These are phyloP conservation scores for Wickerhamiella galacta DNA, from an alignment of 805 yeast species.

Conservation along the genomic window DNA sequence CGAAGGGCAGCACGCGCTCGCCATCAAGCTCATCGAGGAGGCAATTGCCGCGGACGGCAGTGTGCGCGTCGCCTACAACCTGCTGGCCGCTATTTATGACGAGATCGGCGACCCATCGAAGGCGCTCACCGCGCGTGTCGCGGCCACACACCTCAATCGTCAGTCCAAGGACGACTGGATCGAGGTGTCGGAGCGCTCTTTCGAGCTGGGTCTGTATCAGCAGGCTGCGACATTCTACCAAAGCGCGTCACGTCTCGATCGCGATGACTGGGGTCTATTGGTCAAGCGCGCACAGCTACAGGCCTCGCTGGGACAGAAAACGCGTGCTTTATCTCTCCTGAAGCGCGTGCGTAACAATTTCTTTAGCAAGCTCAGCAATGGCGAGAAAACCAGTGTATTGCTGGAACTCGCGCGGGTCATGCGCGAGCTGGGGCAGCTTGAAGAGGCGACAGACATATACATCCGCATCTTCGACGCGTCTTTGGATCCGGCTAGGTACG, in stretches of 20 bases:
- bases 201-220: constrained; percentile 44
- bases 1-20: constrained; percentile 15
- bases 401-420: constrained; percentile 13
- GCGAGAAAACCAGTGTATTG: constrained; percentile 23
- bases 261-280: constrained; percentile 67
- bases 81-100: constrained; percentile 32
- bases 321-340: constrained; percentile 16
- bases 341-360: constrained; percentile 12
- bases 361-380: constrained; percentile 26
- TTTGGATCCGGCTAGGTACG: constrained; percentile 12
- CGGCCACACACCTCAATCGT: constrained; percentile 60
- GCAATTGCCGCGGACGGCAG: constrained; percentile 18
- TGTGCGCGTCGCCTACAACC: constrained; percentile 18
- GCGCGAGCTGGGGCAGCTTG: constrained; percentile 11
- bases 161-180: constrained; percentile 67
- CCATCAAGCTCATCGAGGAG: constrained; percentile 18
- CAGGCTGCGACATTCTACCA: constrained; percentile 45
- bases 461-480: constrained; percentile 11
- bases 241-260: constrained; percentile 74
- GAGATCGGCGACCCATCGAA: constrained; percentile 23
- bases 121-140: constrained; percentile 21
- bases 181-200: constrained; percentile 71
- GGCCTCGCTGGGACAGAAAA: constrained; percentile 14
- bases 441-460: constrained; percentile 11
- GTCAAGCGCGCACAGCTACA: constrained; percentile 39